These are phyloP conservation scores for Septoria linicola DNA, from an alignment of 2,329 filamentous ascomycete genomes.

Conservation along the genomic window DNA sequence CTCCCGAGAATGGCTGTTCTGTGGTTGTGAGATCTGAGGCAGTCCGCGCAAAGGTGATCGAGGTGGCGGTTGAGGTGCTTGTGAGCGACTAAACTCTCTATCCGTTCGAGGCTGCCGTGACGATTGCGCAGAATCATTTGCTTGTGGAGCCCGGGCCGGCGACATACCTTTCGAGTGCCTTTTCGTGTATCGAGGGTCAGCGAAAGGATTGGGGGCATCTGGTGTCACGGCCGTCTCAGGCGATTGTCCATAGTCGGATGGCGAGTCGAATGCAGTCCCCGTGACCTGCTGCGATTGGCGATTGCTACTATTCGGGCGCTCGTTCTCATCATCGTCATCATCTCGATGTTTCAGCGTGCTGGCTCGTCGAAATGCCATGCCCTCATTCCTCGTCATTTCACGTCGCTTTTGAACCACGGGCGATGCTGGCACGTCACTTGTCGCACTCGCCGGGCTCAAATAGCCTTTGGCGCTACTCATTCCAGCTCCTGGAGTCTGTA, in stretches of 20 bases:
- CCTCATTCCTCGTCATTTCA: slow-evolving; percentile 35
- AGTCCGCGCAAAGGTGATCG: slow-evolving; percentile 5
- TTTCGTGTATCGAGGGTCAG: slow-evolving; percentile 33
- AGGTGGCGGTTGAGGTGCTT: slow-evolving; percentile 12
- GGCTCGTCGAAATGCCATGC: slow-evolving; percentile 34
- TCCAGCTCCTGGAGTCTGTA: no score
- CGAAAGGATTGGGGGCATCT: slow-evolving; percentile 28
- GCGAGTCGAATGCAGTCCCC: slow-evolving; percentile 9
- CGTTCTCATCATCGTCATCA: slow-evolving; percentile 26
- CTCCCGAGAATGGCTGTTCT: slow-evolving; percentile 9
- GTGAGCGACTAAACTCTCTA: slow-evolving; percentile 13
- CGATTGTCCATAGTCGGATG: slow-evolving; percentile 18
- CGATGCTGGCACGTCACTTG: slow-evolving; percentile 18
- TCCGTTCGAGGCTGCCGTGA: slow-evolving; percentile 12
- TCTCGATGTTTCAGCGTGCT: slow-evolving; percentile 33
- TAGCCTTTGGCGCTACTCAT: background rate
- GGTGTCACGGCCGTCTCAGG: slow-evolving; percentile 23
- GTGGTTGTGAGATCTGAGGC: slow-evolving; percentile 7
- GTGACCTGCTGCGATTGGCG: slow-evolving; percentile 17
- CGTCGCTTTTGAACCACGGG: slow-evolving; percentile 27
- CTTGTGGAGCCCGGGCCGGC: slow-evolving; percentile 10
- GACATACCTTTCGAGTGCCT: slow-evolving; percentile 27
- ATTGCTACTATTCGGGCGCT: background rate
- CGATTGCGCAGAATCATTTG: slow-evolving; percentile 7
- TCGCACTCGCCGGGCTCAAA: slow-evolving; percentile 4